phyloP scores from a whole-genome alignment of 2,329 filamentous ascomycete species.

The Aureobasidium sp. region DNA sequence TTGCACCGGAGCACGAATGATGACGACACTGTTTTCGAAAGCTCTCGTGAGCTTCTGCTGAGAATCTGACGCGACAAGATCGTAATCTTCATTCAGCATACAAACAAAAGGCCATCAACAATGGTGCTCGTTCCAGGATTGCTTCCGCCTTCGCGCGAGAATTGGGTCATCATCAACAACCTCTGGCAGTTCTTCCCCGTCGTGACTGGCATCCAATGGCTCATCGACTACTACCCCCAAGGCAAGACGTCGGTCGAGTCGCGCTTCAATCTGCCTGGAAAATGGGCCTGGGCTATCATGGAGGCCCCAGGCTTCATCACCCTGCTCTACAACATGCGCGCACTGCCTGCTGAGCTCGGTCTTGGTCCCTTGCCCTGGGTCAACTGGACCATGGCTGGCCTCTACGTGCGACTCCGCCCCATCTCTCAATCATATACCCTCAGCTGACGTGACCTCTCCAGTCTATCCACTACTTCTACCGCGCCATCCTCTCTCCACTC shows the following conservation, averaged over 20 bases:
- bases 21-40: background rate
- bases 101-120: slow-evolving; percentile 11
- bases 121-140: slow-evolving; percentile 38
- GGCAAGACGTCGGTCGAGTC: slow-evolving; percentile 80
- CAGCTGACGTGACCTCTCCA: slow-evolving; percentile 25
- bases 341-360: slow-evolving; percentile 52
- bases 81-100: background rate
- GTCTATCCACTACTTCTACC: slow-evolving; percentile 83
- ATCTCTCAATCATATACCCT: slow-evolving; percentile 27
- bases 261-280: slow-evolving; percentile 77
- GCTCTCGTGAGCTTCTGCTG: background rate
- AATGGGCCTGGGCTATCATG: slow-evolving; percentile 81
- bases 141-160: slow-evolving; percentile 42
- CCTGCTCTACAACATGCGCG: slow-evolving; percentile 69
- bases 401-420: slow-evolving; percentile 45
- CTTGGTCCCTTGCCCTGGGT: slow-evolving; percentile 60
- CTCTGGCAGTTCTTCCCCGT: slow-evolving; percentile 44
- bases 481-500: slow-evolving; percentile 73
- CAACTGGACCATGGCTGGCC: slow-evolving; percentile 64
- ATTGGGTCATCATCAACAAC: slow-evolving; percentile 39
- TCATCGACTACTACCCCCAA: slow-evolving; percentile 74
- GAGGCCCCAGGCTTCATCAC: slow-evolving; percentile 71
- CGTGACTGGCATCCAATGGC: slow-evolving; percentile 61
- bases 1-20: background rate
- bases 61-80: background rate